Percentiles rank a stretch among this genome's conserved stretches.
Evolutionary conservation across 768 basidiomycete species (phyloP).

Genomic region (Lepiota venenata): DNA sequence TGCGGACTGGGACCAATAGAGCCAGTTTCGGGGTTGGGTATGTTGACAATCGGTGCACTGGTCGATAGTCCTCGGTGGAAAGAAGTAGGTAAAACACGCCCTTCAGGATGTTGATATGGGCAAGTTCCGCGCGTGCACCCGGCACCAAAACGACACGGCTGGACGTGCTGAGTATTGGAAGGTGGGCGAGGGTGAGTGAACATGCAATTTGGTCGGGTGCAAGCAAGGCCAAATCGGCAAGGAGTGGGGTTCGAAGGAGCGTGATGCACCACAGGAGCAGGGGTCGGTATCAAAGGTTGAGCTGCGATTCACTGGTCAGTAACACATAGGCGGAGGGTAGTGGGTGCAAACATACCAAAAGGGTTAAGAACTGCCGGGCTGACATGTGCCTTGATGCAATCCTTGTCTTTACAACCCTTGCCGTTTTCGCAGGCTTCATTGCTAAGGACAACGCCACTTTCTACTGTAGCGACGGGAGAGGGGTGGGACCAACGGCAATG

Average conservation of each 20-base stretch:
- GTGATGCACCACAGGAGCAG: constrained; percentile 22
- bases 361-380: constrained; percentile 80
- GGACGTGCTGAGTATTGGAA: constrained; percentile 33
- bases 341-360: constrained; percentile 40
- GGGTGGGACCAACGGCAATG: constrained; percentile 93
- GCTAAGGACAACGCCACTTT: constrained; percentile 92
- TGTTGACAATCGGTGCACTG: constrained; percentile 56
- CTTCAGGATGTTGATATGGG: constrained; percentile 88
- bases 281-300: constrained; percentile 10
- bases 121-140: constrained; percentile 85
- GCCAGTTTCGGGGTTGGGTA: constrained; percentile 61
- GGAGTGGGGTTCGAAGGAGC: constrained; percentile 32
- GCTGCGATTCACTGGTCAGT: constrained; percentile 14
- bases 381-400: constrained; percentile 89
- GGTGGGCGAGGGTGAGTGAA: constrained; percentile 59
- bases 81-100: constrained; percentile 71
- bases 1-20: constrained; percentile 66
- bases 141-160: constrained; percentile 80
- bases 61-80: constrained; percentile 78
- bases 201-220: constrained; percentile 68
- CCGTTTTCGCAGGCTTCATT: constrained; percentile 92
- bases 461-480: constrained; percentile 92
- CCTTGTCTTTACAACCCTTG: constrained; percentile 87
- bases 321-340: constrained; percentile 5
- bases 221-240: constrained; percentile 69